Percentiles rank a stretch among this genome's conserved stretches.
These are phyloP conservation scores for Annona squamosa DNA, from an alignment of 164 flowering plant species.

Conservation along the genomic window DNA sequence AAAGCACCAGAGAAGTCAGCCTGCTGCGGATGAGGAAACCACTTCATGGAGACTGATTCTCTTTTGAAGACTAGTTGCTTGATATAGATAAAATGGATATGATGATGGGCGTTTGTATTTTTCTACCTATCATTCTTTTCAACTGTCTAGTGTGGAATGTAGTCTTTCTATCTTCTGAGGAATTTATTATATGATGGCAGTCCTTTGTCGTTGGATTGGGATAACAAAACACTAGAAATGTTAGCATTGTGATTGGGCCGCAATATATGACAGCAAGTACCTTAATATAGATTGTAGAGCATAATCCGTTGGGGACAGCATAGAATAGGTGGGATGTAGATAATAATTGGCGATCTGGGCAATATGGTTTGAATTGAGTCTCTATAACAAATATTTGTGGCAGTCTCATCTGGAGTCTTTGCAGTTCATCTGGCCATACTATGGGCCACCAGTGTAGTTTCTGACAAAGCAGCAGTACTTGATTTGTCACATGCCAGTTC, in stretches of 20 bases:
- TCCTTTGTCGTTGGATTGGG: conserved; percentile 2
- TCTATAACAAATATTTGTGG: too few relatives aligned
- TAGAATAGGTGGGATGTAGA: too few relatives aligned
- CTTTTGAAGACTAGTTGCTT: conserved; percentile 4
- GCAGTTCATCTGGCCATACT: too few relatives aligned
- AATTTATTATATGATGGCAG: conserved; percentile 5
- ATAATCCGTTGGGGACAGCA: too few relatives aligned
- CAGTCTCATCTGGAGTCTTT: too few relatives aligned
- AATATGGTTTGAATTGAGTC: too few relatives aligned
- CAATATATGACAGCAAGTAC: background rate
- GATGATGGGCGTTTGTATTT: conserved; percentile 12
- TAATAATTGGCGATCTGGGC: too few relatives aligned
- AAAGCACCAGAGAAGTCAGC: conserved; percentile 57
- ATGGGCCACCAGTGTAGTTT: too few relatives aligned
- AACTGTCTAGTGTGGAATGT: conserved; percentile 14
- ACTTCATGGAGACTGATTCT: conserved; percentile 1
- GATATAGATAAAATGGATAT: conserved; percentile 4
- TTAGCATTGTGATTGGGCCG: background rate
- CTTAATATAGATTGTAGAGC: background rate
- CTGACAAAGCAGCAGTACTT: too few relatives aligned
- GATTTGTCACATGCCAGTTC: too few relatives aligned
- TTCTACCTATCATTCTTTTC: conserved; percentile 14
- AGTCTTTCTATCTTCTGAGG: conserved; percentile 4
- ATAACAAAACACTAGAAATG: conserved; percentile 4
- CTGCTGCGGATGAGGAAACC: conserved; percentile 55